Evolutionary conservation across 192 early-diverging fungal species (phyloP), one percentile per base, ranked within the genome.

Genomic region (Chytriomyces sp.): DNA sequence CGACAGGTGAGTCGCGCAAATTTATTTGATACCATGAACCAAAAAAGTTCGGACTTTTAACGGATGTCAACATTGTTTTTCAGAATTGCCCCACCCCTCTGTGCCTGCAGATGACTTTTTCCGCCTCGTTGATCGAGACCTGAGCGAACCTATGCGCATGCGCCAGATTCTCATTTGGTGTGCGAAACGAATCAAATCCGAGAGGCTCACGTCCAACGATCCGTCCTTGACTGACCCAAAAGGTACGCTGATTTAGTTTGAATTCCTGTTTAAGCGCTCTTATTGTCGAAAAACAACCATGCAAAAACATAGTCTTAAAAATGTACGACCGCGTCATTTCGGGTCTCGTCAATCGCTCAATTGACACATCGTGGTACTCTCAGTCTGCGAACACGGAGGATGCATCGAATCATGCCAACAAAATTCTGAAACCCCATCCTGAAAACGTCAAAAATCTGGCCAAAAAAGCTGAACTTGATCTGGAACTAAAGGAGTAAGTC

Each of bases 81-180:
- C 53, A 89, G 91, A 84, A 0, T 75, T 86, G 26, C 91, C 91
- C 8, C 92, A 92, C 78, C 84, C 80, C 43, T 82, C 84, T 5
- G 85, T 93, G 26, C 70, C 79, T 11, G 50, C 88, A 5, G 53
- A 73, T 2, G 89, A 91, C 64, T 92, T 87, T 74, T 92, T 90
- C 82, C 81, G 87, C 23, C 91, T 90, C 69, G 88, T 93, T 20
- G 88, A 91, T 76, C 83, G 85, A 2, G 91, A 92, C 9, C 78
- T 88, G 69, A 86, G 88, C 1, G 91, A 90, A 67, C 91, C 91
- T 6, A 77, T 88, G 1, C 86, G 88, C 1, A 84, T 93, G 79
- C 85, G 89, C 0, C 91, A 93, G 78, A 83, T 93, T 53, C 72
- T 93, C 1, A 76, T 86, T 11, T 93, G 92, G 92, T 91, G 91